Base-by-base conservation (phyloP, 352 stramenopile species). In the Globisporangium polare region DNA sequence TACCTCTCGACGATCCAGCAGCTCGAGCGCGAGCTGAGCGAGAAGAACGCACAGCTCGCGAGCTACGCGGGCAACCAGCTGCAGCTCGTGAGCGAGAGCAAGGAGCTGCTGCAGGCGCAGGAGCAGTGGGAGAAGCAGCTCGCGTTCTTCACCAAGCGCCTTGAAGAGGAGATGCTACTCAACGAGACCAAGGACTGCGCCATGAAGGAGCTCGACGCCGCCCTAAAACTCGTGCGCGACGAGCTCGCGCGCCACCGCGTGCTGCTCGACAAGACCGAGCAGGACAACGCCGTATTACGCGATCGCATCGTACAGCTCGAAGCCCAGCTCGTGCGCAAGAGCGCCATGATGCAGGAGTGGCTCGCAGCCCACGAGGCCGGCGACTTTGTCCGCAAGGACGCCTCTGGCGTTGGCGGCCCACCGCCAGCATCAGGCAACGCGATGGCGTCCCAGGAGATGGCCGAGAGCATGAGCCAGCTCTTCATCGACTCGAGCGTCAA, bases 51-150 rank as follows among this genome's bases (percentile, higher is more conserved):
- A 37, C 71, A 83, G 54, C 58, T 90, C 5, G 79, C 76, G 29
- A 60, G 24, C 4, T 85, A 83, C 26, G 72, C 75, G 0, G 80
- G 82, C 9, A 76, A 86, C 43, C 80, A 92, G 57, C 63, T 90
- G 53, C 68, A 77, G 55, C 69, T 92, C 13, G 77, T 90, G 61
- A 80, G 71, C 41, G 80, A 91, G 55, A 91, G 79, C 70, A 89
- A 94, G 64, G 74, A 83, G 68, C 68, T 91, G 27, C 53, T 89
- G 37, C 79, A 89, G 54, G 76, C 80, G 49, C 77, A 79, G 39
- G 69, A 87, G 58, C 67, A 85, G 8, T 89, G 79, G 77, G 72
- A 80, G 65, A 58, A 62, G 41, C 71, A 89, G 65, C 62, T 91
- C 15, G 55, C 73, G 37, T 68, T 86, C n/a, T 67, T 83, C 55